Evolutionary conservation across 2,329 filamentous ascomycete species (phyloP).

Genomic region (Aspergillus sp.): DNA sequence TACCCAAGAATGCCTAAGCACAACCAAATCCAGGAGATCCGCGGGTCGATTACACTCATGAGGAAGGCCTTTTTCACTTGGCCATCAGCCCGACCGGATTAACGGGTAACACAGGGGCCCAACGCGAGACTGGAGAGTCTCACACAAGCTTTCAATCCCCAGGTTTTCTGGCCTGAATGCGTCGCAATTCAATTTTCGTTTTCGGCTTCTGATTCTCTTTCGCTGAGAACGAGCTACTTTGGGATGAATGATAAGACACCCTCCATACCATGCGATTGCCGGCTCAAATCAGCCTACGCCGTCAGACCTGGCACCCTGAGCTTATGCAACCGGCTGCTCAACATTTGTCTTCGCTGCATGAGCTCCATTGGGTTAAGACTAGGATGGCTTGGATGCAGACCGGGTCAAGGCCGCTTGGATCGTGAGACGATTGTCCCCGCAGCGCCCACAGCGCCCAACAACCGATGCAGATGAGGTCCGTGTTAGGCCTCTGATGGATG

Average conservation of each 20-base stretch:
- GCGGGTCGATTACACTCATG: conserved; percentile 13
- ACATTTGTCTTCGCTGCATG: conserved; percentile 18
- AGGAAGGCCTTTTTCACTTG: conserved; percentile 6
- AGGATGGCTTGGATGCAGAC: conserved; percentile 8
- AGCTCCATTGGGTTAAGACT: neutral
- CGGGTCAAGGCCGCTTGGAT: conserved; percentile 6
- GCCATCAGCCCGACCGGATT: conserved; percentile 21
- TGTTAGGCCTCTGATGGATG: conserved; percentile 5
- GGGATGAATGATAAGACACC: neutral
- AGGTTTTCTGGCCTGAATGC: neutral
- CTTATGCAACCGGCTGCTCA: conserved; percentile 21
- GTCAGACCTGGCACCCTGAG: conserved; percentile 11
- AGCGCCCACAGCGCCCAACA: conserved; percentile 16
- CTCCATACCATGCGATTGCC: neutral
- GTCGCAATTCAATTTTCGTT: neutral
- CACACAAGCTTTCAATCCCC: neutral
- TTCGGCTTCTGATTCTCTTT: neutral
- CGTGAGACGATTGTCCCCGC: conserved; percentile 4
- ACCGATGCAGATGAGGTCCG: conserved; percentile 10
- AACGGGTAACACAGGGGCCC: conserved; percentile 23
- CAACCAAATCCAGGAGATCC: conserved; percentile 12
- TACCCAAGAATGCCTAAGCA: conserved; percentile 14
- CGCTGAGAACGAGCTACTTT: neutral
- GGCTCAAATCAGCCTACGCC: conserved; percentile 4
- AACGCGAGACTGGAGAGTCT: conserved; percentile 7